Base-by-base conservation (phyloP, 805 yeast genomes). In the Hanseniaspora vineae region DNA sequence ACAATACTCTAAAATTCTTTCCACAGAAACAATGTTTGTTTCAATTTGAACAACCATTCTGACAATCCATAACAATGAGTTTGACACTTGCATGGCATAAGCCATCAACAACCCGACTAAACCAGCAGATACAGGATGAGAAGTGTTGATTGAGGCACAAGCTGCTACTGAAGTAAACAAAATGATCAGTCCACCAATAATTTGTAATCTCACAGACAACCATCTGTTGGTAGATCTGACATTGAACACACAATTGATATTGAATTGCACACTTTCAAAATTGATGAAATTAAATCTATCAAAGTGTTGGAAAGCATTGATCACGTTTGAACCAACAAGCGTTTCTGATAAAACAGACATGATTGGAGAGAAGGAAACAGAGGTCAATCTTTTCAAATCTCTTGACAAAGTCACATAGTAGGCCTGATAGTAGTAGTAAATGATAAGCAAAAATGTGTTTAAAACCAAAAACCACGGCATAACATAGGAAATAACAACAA, bases 331-430 rank as follows among this genome's bases (percentile, higher is more conserved):
- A 12, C 96, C 96, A 32, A 72, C 73, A 44, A 88, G 65, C 2
- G 88, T 79, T 58, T 88, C 96, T 58, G 84, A 89, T 52, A 88
- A 72, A 54, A 83, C 87, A 0, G 95, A 83, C 67, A 76, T 83
- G 15, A 86, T 78, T 2, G 96, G 96, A 49, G 85, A 77, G 56
- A 77, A 73, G 5, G 90, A 73, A 19, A 78, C 71, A 46, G 84
- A 78, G 44, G 76, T 77, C 46, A 86, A 67, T 56, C 96, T 74
- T 59, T 84, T 84, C 55, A 87, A 68, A 59, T 87, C 95, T 56
- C 96, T 73, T 9, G 88, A 76, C 1, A 86, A 73, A 3, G 78
- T 70, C 51, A 81, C 73, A 61, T 83, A 88, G 62, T 72, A 81
- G 44, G 68, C 67, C 61, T 86, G 95, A 59, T 81, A 84, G 61